Evolutionary conservation across 2,329 filamentous ascomycete species (phyloP), one percentile per base, ranked within the genome.

Genomic region (Penicillium sumatraense): DNA sequence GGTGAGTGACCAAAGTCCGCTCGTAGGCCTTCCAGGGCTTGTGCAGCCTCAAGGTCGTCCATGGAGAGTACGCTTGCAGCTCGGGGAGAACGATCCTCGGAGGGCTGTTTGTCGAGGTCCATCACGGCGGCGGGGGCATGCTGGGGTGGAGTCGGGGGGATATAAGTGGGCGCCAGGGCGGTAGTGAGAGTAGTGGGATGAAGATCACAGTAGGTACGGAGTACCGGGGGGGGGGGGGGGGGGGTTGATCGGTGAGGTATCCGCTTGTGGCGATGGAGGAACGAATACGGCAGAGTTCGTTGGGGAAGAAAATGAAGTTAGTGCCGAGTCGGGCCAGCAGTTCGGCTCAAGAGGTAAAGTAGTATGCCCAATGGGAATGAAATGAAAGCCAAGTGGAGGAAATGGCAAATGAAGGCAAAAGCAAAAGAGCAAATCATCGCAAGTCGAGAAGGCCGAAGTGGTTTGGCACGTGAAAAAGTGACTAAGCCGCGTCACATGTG

Each of bases 11-110:
- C 81, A 60, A 87, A 89, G 67, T 90, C 86, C 89, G 60, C 86
- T 74, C 87, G 83, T 57, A 93, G 80, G 63, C 90, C 88, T 46
- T 89, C 89, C 13, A 93, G 77, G 7, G 89, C 89, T 72, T 92
- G 88, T 26, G 89, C 89, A 21, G 89, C 89, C 62, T 80, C 77
- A 47, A 80, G 72, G 57, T 80, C 78, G 60, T 80, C 78, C 68
- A 79, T 76, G 31, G 78, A 80, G 48, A 80, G 64, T 35, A 78
- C 76, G 63, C 78, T 79, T 53, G 73, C 74, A 35, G 72, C 76
- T 59, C 76, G 74, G 63, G 68, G 73, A 57, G 72, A 72, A 47
- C 77, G 74, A 58, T 77, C 74, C 45, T 76, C 72, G 21, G 67
- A 60, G 54, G 63, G 51, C 54, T 64, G 63, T 49, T 66, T 68